Evolutionary conservation across 129 eudicot species (phyloP).

Genomic region (Heracleum sosnowskyi): DNA sequence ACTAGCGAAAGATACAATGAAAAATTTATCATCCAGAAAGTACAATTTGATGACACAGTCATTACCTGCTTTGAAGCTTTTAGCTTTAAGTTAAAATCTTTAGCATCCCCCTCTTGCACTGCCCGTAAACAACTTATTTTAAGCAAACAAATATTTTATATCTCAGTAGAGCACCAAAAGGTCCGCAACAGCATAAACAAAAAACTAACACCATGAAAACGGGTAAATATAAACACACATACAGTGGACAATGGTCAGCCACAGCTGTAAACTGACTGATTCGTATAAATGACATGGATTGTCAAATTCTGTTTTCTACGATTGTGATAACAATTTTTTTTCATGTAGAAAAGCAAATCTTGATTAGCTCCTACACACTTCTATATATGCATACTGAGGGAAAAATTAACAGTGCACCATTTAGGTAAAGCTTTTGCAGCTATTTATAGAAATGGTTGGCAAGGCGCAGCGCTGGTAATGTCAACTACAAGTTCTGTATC

Average conservation of each 20-base stretch:
- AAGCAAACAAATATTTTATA: slow-evolving; percentile 13
- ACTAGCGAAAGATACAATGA: neutral
- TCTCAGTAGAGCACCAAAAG: slow-evolving; percentile 9
- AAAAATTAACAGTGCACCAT: neutral
- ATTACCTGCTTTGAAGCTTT: slow-evolving; percentile 78
- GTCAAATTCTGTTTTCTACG: neutral
- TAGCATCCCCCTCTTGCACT: slow-evolving; percentile 71
- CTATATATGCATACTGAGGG: neutral
- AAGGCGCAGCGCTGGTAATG: neutral
- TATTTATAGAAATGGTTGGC: neutral
- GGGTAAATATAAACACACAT: neutral
- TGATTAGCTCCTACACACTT: neutral
- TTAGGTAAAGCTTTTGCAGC: neutral
- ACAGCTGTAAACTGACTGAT: neutral
- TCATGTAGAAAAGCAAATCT: neutral
- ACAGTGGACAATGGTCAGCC: neutral
- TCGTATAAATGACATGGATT: neutral
- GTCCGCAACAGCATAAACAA: slow-evolving; percentile 1
- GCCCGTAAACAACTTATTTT: slow-evolving; percentile 77
- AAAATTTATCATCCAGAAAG: slow-evolving; percentile 3
- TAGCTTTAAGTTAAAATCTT: slow-evolving; percentile 54
- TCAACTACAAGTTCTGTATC: neutral
- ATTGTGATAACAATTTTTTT: neutral
- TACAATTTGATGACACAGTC: neutral
- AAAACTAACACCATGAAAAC: neutral